Percentiles rank a stretch among this genome's conserved stretches.
phyloP scores from a whole-genome alignment of 2,329 filamentous ascomycete species.

The Clarireedia paspali region DNA sequence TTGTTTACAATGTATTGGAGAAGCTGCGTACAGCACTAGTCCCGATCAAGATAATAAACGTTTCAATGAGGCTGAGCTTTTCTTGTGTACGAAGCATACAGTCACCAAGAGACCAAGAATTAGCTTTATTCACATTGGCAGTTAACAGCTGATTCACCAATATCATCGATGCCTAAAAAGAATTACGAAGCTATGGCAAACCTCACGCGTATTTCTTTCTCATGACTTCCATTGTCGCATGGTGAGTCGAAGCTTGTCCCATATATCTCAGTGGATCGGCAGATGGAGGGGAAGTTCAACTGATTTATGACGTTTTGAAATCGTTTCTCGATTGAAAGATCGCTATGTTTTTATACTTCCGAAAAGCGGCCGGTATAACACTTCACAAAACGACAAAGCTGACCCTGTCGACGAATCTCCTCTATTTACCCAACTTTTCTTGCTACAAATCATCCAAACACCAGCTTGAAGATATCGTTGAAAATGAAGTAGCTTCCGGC shows the following conservation, averaged over 20 bases:
- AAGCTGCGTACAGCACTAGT: slow-evolving; percentile 7
- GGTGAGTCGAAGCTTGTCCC: background rate
- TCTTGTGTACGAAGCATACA: background rate
- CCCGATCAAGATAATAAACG: slow-evolving; percentile 1
- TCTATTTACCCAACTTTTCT: slow-evolving; percentile 18
- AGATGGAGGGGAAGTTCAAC: background rate
- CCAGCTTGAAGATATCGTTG: slow-evolving; percentile 92
- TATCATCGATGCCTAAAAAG: background rate
- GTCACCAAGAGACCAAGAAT: background rate
- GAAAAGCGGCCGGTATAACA: slow-evolving; percentile 20
- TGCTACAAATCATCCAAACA: slow-evolving; percentile 45
- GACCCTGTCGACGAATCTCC: slow-evolving; percentile 1
- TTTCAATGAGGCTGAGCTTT: slow-evolving; percentile 4
- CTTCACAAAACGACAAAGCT: slow-evolving; percentile 14
- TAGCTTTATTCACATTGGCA: background rate
- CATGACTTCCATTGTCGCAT: background rate
- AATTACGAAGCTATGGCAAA: background rate
- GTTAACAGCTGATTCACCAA: background rate
- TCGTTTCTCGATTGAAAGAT: slow-evolving; percentile 10
- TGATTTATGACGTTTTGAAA: background rate
- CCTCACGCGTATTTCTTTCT: background rate
- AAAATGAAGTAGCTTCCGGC: slow-evolving; percentile 72
- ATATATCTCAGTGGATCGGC: background rate
- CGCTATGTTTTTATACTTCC: slow-evolving; percentile 11
- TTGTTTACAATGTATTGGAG: background rate